Base-by-base conservation (phyloP, 352 stramenopile species). In the Pythium dissotocum region DNA sequence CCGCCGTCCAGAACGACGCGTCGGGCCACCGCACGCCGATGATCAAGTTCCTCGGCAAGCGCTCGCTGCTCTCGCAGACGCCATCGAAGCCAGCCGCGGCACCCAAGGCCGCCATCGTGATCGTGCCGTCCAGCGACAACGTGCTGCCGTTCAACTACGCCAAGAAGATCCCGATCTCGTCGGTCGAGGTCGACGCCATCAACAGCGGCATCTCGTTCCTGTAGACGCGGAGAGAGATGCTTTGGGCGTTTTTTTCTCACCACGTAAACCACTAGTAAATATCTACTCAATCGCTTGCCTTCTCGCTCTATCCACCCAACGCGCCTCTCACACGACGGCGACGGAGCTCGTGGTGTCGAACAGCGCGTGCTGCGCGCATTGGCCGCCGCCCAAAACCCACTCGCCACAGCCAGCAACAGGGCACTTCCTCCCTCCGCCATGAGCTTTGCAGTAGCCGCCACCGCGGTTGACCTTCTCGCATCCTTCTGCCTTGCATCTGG, bases 391-490 rank as follows among this genome's bases (percentile, higher is more conserved):
- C 26, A 89, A 82, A 28, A 80, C 83, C 87, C 87, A 94, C 56
- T 85, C 80, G 67, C 83, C 85, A 75, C 87, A 95, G 33, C 61
- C 72, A 2, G 79, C 65, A 1, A 76, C 69, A 4, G 69, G 71
- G 58, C 87, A 95, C 70, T 93, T 92, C 71, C 91, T 93, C 26
- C 87, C 87, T 13, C 87, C 87, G 55, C 87, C 87, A 58, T 95
- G 87, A 4, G 77, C 81, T 55, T 93, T 93, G 73, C 87, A 95
- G 65, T 83, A 86, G 28, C 85, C 85, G 40, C 87, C 87, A 12
- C 87, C 87, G 21, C 87, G 84, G 58, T 92, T 89, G n/a, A 85
- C 86, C 66, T 92, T 92, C 13, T 76, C 61, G 58, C 87, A 95
- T 5, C 71, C 80, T 6, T 90, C 77, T 0, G 76, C 78, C 66